These are phyloP conservation scores for Centrapalus pauciflorus DNA, from an alignment of 129 eudicot species.

Conservation along the genomic window DNA sequence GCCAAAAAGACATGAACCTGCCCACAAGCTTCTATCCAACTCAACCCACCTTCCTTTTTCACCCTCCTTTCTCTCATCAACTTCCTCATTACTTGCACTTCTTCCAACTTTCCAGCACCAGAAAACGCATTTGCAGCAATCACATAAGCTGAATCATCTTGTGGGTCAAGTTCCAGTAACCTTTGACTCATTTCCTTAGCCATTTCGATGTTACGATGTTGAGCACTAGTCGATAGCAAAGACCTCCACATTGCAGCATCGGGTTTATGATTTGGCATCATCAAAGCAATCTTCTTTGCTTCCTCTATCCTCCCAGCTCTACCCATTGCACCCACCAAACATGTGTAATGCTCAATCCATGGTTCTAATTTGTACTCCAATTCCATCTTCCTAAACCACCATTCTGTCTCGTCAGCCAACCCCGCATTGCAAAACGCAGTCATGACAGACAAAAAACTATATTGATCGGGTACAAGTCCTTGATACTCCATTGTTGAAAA, in stretches of 20 bases:
- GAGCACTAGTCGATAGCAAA: slow-evolving; percentile 50
- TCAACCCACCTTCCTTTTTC: slow-evolving; percentile 67
- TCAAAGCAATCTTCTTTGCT: slow-evolving; percentile 59
- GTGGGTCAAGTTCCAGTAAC: slow-evolving; percentile 54
- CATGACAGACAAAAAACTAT: slow-evolving; percentile 63
- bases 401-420: slow-evolving; percentile 41
- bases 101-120: slow-evolving; percentile 45
- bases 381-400: slow-evolving; percentile 59
- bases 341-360: slow-evolving; percentile 79
- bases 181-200: slow-evolving; percentile 58
- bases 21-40: slow-evolving; percentile 89
- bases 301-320: slow-evolving; percentile 55
- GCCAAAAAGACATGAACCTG: slow-evolving; percentile 72
- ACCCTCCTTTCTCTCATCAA: slow-evolving; percentile 63
- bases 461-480: slow-evolving; percentile 56
- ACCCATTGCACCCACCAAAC: slow-evolving; percentile 70
- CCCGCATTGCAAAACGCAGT: slow-evolving; percentile 72
- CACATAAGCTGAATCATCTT: slow-evolving; percentile 82
- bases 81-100: slow-evolving; percentile 54
- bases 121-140: slow-evolving; percentile 64
- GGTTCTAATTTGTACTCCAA: slow-evolving; percentile 48
- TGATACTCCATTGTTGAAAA: slow-evolving; percentile 44
- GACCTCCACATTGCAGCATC: slow-evolving; percentile 87
- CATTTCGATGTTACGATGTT: slow-evolving; percentile 37
- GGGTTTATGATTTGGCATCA: slow-evolving; percentile 56